Evolutionary conservation across 495 filamentous ascomycete species (phyloP).

Genomic region (Lepidopterella palustris): DNA sequence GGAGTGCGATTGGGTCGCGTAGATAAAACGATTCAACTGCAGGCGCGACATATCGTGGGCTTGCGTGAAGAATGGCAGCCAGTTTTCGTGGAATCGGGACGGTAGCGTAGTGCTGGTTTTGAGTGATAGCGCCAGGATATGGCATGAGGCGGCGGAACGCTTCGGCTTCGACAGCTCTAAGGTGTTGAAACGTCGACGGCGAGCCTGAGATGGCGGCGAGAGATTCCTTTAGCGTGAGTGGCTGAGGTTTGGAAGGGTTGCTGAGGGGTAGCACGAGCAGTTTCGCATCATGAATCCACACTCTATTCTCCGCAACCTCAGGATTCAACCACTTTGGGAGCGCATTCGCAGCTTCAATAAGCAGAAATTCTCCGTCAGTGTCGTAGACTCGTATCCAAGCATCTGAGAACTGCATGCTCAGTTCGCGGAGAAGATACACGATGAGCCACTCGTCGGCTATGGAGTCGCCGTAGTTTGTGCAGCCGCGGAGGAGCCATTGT

Average conservation of each 20-base stretch:
- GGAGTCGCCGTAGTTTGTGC: slow-evolving; percentile 82
- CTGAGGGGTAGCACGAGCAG: slow-evolving; percentile 64
- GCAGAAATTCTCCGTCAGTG: slow-evolving; percentile 88
- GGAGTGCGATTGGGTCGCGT: slow-evolving; percentile 73
- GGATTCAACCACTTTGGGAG: slow-evolving; percentile 89
- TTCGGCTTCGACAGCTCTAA: slow-evolving; percentile 70
- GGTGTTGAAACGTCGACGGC: slow-evolving; percentile 53
- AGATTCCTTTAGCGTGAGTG: slow-evolving; percentile 56
- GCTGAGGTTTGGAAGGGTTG: slow-evolving; percentile 34
- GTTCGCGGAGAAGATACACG: slow-evolving; percentile 79
- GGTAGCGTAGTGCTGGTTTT: slow-evolving; percentile 64
- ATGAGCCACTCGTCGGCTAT: slow-evolving; percentile 97
- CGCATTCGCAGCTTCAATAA: slow-evolving; percentile 86
- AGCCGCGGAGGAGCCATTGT: slow-evolving; percentile 51
- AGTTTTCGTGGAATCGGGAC: slow-evolving; percentile 73
- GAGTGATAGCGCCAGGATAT: slow-evolving; percentile 67
- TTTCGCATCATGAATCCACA: slow-evolving; percentile 57
- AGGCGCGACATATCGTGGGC: slow-evolving; percentile 67
- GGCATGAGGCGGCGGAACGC: slow-evolving; percentile 80
- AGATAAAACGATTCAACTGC: slow-evolving; percentile 91
- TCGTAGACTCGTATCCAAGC: slow-evolving; percentile 80
- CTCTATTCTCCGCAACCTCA: slow-evolving; percentile 78
- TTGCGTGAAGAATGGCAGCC: slow-evolving; percentile 69
- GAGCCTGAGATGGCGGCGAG: slow-evolving; percentile 48
- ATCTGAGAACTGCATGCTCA: slow-evolving; percentile 64